phyloP scores from a whole-genome alignment of 768 basidiomycete species.

The Lactarius evosmus region DNA sequence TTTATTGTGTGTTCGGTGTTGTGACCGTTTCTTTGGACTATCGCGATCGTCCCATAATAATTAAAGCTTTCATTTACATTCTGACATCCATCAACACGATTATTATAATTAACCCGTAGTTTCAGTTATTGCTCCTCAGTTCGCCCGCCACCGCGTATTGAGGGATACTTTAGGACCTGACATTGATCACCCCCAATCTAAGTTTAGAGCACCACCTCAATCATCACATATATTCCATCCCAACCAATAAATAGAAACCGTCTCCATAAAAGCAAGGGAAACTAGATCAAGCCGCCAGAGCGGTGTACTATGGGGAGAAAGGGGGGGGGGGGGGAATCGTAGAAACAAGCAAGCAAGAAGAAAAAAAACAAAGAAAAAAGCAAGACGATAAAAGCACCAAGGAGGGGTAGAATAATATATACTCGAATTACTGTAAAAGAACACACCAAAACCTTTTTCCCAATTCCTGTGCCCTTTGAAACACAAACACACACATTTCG shows the following conservation, averaged over 20 bases:
- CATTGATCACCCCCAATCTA: not conserved
- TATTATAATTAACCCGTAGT: no score
- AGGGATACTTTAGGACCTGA: no score
- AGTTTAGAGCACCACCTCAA: not conserved
- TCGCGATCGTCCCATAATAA: no score
- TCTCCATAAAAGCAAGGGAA: not conserved
- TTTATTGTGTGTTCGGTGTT: no score
- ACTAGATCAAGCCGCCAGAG: not conserved
- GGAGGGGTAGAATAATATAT: not conserved
- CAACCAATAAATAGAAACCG: not conserved
- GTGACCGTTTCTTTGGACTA: no score
- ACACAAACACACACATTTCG: not conserved
- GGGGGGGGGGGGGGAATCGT: not conserved
- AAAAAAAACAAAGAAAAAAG: no score
- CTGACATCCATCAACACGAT: no score
- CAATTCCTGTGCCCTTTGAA: not conserved
- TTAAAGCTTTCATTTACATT: no score
- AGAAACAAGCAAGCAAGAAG: not conserved
- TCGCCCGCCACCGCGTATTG: no score
- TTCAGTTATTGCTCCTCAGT: no score
- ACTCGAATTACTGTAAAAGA: not conserved
- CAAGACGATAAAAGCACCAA: not conserved
- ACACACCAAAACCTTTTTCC: no score
- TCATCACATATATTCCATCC: not conserved
- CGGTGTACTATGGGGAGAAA: not conserved